Evolutionary conservation across 2,329 filamentous ascomycete species (phyloP).

Genomic region (Botryotinia convoluta): DNA sequence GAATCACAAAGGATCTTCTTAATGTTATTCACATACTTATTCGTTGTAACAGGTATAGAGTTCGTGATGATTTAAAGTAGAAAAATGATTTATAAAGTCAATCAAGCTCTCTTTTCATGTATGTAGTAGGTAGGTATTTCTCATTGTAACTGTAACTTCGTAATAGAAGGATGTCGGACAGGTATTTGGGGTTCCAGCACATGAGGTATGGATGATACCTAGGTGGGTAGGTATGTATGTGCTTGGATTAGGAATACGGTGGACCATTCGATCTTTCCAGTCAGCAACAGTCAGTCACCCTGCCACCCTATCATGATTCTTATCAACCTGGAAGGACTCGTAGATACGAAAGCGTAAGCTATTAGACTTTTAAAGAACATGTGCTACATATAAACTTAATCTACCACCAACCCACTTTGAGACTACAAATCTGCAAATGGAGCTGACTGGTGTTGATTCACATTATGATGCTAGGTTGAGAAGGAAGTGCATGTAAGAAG

Average conservation of each 20-base stretch:
- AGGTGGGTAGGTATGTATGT: neutral
- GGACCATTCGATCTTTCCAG: neutral
- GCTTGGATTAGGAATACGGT: neutral
- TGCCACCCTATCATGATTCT: neutral
- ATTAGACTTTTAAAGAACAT: neutral
- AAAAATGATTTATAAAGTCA: neutral
- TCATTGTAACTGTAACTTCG: neutral
- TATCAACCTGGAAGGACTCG: neutral
- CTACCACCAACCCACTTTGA: neutral
- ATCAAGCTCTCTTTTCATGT: neutral
- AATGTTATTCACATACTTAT: constrained; percentile 1
- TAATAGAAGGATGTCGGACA: constrained; percentile 9
- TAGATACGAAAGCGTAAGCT: neutral
- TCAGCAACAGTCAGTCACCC: neutral
- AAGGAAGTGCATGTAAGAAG: neutral
- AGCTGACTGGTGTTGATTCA: neutral
- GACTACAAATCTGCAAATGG: neutral
- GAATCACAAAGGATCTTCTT: neutral
- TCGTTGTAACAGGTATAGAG: neutral
- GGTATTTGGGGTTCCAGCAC: neutral
- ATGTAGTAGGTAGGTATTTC: neutral
- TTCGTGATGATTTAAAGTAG: no score
- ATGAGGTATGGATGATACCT: neutral
- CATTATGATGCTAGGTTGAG: neutral
- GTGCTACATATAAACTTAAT: neutral